A percentile compares a stretch with the other conserved stretches of the same genome.
Evolutionary conservation across 78 protist species (phyloP).

Genomic region (Andalucia godoyi): DNA sequence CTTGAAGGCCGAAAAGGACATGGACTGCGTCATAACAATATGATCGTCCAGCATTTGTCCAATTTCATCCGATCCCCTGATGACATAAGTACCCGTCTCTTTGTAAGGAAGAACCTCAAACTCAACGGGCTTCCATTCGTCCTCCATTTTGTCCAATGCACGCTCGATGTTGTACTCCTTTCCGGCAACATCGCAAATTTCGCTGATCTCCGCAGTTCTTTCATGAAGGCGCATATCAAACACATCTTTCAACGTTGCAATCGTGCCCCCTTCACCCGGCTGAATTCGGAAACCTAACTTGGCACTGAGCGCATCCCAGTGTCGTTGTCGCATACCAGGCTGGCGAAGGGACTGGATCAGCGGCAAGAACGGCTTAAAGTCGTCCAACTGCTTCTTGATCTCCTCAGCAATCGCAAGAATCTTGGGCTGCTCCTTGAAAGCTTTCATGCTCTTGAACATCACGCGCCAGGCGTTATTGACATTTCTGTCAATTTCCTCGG

Average conservation of each 20-base stretch:
- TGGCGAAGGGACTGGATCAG: slow-evolving; percentile 37
- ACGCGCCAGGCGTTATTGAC: background rate
- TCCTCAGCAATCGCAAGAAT: slow-evolving; percentile 16
- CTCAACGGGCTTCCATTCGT: slow-evolving; percentile 26
- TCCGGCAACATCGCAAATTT: slow-evolving; percentile 34
- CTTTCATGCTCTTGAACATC: background rate
- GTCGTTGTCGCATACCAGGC: slow-evolving; percentile 64
- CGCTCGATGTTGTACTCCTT: slow-evolving; percentile 65
- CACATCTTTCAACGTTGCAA: slow-evolving; percentile 2
- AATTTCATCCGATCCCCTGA: slow-evolving; percentile 49
- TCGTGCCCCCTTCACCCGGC: slow-evolving; percentile 2
- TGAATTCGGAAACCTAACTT: slow-evolving; percentile 13
- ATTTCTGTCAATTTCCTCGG: slow-evolving; percentile 20
- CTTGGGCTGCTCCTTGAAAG: slow-evolving; percentile 7
- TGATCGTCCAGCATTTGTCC: slow-evolving; percentile 63
- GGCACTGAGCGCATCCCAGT: slow-evolving; percentile 46
- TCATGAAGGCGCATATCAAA: slow-evolving; percentile 9
- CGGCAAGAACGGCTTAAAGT: slow-evolving; percentile 32
- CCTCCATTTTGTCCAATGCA: slow-evolving; percentile 41
- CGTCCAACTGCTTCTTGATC: slow-evolving; percentile 15
- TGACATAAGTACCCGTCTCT: slow-evolving; percentile 34
- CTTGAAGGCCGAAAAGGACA: slow-evolving; percentile 61
- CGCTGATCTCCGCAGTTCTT: slow-evolving; percentile 16
- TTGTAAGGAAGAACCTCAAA: slow-evolving; percentile 24
- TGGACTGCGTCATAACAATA: slow-evolving; percentile 54